phyloP scores from a whole-genome alignment of 2,329 filamentous ascomycete genomes.

The Phialocephala subalpina region DNA sequence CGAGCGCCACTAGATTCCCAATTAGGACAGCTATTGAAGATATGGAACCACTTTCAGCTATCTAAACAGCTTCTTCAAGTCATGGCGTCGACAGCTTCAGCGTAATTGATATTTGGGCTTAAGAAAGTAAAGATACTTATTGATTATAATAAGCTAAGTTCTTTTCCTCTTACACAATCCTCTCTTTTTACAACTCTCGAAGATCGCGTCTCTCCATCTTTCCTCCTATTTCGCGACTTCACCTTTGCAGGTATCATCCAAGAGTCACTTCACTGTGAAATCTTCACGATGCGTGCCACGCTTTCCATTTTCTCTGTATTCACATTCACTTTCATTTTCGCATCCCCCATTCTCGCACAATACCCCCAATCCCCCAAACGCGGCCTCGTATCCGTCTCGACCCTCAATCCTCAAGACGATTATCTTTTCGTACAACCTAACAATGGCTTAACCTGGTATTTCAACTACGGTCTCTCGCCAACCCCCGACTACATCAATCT shows the following conservation, averaged over 20 bases:
- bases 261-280: constrained; percentile 6
- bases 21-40: constrained; percentile 10
- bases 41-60: constrained; percentile 11
- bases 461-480: constrained; percentile 74
- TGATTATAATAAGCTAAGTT: constrained; percentile 15
- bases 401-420: constrained; percentile 66
- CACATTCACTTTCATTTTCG: constrained; percentile 16
- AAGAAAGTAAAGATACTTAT: constrained; percentile 3
- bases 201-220: constrained; percentile 4
- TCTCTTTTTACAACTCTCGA: constrained; percentile 7
- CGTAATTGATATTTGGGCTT: constrained; percentile 5
- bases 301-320: constrained; percentile 9
- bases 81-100: constrained; percentile 19
- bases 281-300: constrained; percentile 21
- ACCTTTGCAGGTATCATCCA: neutral
- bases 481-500: constrained; percentile 57
- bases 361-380: constrained; percentile 62
- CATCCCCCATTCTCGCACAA: constrained; percentile 20
- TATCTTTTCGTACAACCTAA: constrained; percentile 65
- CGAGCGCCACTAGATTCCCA: constrained; percentile 16
- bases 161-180: neutral
- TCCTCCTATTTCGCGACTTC: constrained; percentile 11
- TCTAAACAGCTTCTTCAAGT: constrained; percentile 10
- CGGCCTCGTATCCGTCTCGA: constrained; percentile 73
- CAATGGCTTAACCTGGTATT: constrained; percentile 80